phyloP scores from a whole-genome alignment of 495 filamentous ascomycete genomes.

The Durotheca rogersii region DNA sequence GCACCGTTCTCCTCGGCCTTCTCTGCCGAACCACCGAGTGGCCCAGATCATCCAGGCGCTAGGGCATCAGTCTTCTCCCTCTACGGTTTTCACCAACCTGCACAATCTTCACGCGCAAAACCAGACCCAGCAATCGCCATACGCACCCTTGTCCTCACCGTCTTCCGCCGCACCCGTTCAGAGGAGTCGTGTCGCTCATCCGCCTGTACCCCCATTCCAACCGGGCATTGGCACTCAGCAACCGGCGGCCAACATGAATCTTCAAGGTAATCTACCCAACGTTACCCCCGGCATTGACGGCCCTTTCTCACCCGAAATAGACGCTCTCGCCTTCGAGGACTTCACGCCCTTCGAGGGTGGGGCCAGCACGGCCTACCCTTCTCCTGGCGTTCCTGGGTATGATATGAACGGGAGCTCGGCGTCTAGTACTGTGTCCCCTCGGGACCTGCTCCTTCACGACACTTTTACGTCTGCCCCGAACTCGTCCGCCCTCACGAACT shows the following conservation, averaged over 20 bases:
- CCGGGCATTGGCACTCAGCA: constrained; percentile 49
- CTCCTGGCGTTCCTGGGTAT: constrained; percentile 49
- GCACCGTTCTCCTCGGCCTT: constrained; percentile 39
- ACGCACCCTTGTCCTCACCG: constrained; percentile 53
- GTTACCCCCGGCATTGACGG: constrained; percentile 18
- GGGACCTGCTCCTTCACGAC: constrained; percentile 71
- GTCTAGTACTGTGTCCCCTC: constrained; percentile 75
- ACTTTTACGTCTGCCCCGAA: constrained; percentile 72
- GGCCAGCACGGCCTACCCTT: constrained; percentile 51
- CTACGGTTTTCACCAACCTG: constrained; percentile 58
- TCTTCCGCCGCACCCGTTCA: constrained; percentile 47
- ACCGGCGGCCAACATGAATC: constrained; percentile 49
- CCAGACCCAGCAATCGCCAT: constrained; percentile 45
- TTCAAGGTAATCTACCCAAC: constrained; percentile 41
- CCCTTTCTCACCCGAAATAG: constrained; percentile 47
- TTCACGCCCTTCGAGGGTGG: constrained; percentile 55
- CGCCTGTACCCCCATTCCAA: constrained; percentile 55
- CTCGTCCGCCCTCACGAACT: constrained; percentile 76
- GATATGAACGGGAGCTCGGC: constrained; percentile 45
- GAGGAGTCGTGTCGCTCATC: constrained; percentile 48
- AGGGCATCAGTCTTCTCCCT: constrained; percentile 57
- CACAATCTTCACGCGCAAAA: constrained; percentile 50
- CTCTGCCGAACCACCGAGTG: constrained; percentile 57
- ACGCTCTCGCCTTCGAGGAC: constrained; percentile 52
- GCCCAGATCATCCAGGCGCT: constrained; percentile 60